Percentiles rank a stretch among this genome's conserved stretches.
These are phyloP conservation scores for Stachybotrys echinatus DNA, from an alignment of 2,329 filamentous ascomycete species.

Conservation along the genomic window DNA sequence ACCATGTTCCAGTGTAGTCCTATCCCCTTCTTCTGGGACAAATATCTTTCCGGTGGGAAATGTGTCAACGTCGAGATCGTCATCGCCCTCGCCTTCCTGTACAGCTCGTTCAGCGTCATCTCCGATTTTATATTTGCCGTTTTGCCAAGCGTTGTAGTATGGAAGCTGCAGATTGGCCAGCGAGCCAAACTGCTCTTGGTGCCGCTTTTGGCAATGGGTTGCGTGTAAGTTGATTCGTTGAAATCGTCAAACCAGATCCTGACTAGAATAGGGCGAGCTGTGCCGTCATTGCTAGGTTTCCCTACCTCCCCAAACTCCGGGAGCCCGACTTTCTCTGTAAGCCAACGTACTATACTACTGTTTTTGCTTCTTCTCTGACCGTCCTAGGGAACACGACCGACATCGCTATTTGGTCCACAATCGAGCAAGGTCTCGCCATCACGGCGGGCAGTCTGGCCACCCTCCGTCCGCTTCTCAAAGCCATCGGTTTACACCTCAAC, in stretches of 20 bases:
- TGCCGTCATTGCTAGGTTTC: conserved; percentile 31
- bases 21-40: conserved; percentile 21
- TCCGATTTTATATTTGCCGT: conserved; percentile 43
- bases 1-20: conserved; percentile 22
- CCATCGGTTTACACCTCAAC: conserved; percentile 13
- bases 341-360: not conserved
- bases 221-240: conserved; percentile 36
- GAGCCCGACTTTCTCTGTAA: conserved; percentile 34
- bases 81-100: conserved; percentile 41
- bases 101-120: conserved; percentile 37
- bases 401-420: conserved; percentile 39
- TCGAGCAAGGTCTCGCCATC: conserved; percentile 38
- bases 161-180: conserved; percentile 43
- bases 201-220: conserved; percentile 48
- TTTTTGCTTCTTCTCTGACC: not conserved
- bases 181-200: conserved; percentile 43
- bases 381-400: conserved; percentile 25
- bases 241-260: conserved; percentile 1
- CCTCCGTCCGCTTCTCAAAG: conserved; percentile 31
- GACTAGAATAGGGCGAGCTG: conserved; percentile 26
- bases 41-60: conserved; percentile 10
- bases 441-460: conserved; percentile 37
- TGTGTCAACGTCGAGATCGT: conserved; percentile 31
- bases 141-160: conserved; percentile 45
- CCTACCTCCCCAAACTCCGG: conserved; percentile 23